Evolutionary conservation across 345 rosid species (phyloP), one percentile per base, ranked within the genome.

Genomic region (Carallia pectinifolia): DNA sequence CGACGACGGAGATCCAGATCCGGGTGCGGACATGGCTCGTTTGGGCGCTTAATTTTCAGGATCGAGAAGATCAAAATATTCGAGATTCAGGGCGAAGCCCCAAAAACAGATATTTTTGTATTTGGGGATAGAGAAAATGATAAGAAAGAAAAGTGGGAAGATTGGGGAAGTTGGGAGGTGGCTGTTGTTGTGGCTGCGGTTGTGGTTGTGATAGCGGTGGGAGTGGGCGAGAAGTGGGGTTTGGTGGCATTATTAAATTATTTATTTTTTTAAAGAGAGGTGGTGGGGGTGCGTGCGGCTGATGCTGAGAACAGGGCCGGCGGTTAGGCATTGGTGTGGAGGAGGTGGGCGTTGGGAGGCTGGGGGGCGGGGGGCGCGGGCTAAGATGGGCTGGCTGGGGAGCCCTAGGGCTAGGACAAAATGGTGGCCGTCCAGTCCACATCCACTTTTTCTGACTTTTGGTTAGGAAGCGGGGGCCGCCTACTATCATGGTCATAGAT

Each of bases 261-360:
- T 38, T 38, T 38, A 0, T 5, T 38, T 38, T 63, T 72, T 16
- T 48, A 27, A 31, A 18, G 27, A 48, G 52, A 63, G 38, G 50
- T 0, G 66, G 72, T 5, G 55, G 8, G 68, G 61, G 64, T 23
- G 71, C 74, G 75, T 80, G 84, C 85, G 87, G 96, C 84, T 86
- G 87, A 76, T 77, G 64, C 65, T 65, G 69, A 64, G 75, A 72
- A 56, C 68, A 37, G 53, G 62, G 72, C 77, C 77, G 68, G 72
- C 77, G 77, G 68, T 54, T 62, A 23, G 23, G 23, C 23, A 23
- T 23, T 23, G 23, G 23, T 23, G 23, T 23, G 23, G 23, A 23
- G 23, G 23, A 23, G 23, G 23, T 23, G 23, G 23, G 23, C 23
- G 23, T 23, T 23, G 23, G 23, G 23, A 23, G 23, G 23, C 23